Evolutionary conservation across 495 filamentous ascomycete genomes (phyloP).

Genomic region (Lasiosphaeria hispida): DNA sequence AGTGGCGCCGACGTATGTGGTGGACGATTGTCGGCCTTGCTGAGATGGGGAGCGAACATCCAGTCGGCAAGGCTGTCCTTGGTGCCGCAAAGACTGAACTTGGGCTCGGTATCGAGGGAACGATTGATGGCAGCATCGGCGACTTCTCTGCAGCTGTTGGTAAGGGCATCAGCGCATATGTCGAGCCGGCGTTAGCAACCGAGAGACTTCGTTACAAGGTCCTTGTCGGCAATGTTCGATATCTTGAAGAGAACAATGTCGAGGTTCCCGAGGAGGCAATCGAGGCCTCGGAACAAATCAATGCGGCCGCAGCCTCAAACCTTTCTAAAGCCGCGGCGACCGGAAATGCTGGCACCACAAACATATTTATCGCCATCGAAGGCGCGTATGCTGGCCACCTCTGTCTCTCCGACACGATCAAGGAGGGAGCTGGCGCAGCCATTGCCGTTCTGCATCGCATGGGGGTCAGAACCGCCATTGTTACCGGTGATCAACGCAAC

Average conservation of each 20-base stretch:
- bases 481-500: slow-evolving; percentile 85
- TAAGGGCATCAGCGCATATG: slow-evolving; percentile 76
- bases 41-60: slow-evolving; percentile 93
- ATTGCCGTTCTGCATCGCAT: slow-evolving; percentile 81
- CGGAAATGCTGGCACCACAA: slow-evolving; percentile 67
- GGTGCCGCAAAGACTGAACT: slow-evolving; percentile 69
- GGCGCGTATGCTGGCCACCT: slow-evolving; percentile 74
- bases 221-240: slow-evolving; percentile 76
- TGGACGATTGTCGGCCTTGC: slow-evolving; percentile 92
- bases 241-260: slow-evolving; percentile 67
- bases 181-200: slow-evolving; percentile 68
- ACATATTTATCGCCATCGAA: slow-evolving; percentile 88
- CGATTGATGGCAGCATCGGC: slow-evolving; percentile 75
- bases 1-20: slow-evolving; percentile 75
- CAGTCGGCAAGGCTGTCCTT: slow-evolving; percentile 83
- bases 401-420: slow-evolving; percentile 84
- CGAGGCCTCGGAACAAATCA: slow-evolving; percentile 54
- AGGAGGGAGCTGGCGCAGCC: slow-evolving; percentile 76
- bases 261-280: slow-evolving; percentile 61
- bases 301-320: slow-evolving; percentile 38
- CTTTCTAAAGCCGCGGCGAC: slow-evolving; percentile 32
- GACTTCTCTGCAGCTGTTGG: slow-evolving; percentile 84
- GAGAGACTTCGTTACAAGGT: slow-evolving; percentile 71
- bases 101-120: slow-evolving; percentile 65
- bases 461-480: slow-evolving; percentile 82